phyloP scores from a whole-genome alignment of 2,329 filamentous ascomycete genomes.

The Aureobasidium zeae region DNA sequence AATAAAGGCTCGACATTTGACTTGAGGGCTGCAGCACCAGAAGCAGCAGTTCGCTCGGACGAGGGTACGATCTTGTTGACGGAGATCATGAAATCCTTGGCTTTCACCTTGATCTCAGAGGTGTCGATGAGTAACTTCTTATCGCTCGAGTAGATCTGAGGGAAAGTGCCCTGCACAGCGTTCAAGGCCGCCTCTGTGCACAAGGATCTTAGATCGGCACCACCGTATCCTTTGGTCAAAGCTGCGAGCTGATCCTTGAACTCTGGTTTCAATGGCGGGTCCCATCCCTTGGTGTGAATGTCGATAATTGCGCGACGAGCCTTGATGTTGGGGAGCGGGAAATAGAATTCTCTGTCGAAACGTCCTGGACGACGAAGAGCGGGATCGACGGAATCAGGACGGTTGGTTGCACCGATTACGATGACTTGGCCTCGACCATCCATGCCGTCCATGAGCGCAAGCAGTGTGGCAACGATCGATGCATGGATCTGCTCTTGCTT shows the following conservation, averaged over 20 bases:
- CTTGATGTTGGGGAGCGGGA: conserved; percentile 75
- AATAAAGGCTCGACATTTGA: conserved; percentile 74
- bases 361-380: conserved; percentile 88
- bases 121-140: conserved; percentile 86
- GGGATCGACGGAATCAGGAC: conserved; percentile 91
- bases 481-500: conserved; percentile 99
- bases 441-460: conserved; percentile 96
- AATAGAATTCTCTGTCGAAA: conserved; percentile 97
- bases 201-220: conserved; percentile 85
- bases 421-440: conserved; percentile 97
- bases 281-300: conserved; percentile 93
- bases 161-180: conserved; percentile 88
- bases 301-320: conserved; percentile 80
- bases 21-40: conserved; percentile 71
- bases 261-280: conserved; percentile 57
- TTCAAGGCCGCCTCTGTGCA: conserved; percentile 96
- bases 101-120: conserved; percentile 71
- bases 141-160: conserved; percentile 86
- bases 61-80: conserved; percentile 95
- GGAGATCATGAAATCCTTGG: conserved; percentile 94
- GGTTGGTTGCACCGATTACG: conserved; percentile 96
- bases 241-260: conserved; percentile 82
- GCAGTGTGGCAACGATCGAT: conserved; percentile 89
- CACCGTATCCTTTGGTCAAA: conserved; percentile 90
- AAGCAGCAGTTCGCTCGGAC: conserved; percentile 80